Evolutionary conservation across 495 filamentous ascomycete genomes (phyloP).

Genomic region (Penicillium tannophilum): DNA sequence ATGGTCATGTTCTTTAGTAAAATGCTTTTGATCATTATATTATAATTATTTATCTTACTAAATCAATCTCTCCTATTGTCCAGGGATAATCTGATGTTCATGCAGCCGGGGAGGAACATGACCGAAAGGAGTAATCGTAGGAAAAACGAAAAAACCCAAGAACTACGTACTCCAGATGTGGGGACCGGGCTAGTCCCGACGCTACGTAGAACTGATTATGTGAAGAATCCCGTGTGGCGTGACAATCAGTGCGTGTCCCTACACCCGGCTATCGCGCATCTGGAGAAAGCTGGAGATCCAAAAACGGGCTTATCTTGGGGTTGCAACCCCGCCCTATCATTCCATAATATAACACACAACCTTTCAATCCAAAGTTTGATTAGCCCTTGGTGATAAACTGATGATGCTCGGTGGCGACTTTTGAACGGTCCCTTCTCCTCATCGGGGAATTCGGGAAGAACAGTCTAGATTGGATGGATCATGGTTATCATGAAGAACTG

Average conservation of each 20-base stretch:
- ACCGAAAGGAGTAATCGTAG: slow-evolving; percentile 2
- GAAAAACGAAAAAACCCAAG: slow-evolving; percentile 27
- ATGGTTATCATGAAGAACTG: background rate
- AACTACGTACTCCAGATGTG: slow-evolving; percentile 25
- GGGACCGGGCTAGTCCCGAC: slow-evolving; percentile 25
- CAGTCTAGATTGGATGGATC: slow-evolving; percentile 8
- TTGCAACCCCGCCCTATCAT: background rate
- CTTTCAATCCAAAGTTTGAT: no score
- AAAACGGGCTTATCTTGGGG: slow-evolving; percentile 10
- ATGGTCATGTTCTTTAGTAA: no score
- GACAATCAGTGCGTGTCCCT: slow-evolving; percentile 27
- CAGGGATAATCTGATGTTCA: background rate
- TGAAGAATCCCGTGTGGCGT: slow-evolving; percentile 33
- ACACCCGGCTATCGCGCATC: slow-evolving; percentile 31
- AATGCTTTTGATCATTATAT: background rate
- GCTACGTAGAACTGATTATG: slow-evolving; percentile 18
- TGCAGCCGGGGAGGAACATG: background rate
- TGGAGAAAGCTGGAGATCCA: slow-evolving; percentile 20
- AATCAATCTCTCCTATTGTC: no score
- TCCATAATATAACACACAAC: background rate
- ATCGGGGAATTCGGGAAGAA: slow-evolving; percentile 9
- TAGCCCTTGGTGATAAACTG: background rate
- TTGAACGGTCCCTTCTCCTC: background rate
- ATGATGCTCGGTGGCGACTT: slow-evolving; percentile 6
- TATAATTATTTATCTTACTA: background rate